phyloP scores from a whole-genome alignment of 345 rosid species.

The Acer campestre region DNA sequence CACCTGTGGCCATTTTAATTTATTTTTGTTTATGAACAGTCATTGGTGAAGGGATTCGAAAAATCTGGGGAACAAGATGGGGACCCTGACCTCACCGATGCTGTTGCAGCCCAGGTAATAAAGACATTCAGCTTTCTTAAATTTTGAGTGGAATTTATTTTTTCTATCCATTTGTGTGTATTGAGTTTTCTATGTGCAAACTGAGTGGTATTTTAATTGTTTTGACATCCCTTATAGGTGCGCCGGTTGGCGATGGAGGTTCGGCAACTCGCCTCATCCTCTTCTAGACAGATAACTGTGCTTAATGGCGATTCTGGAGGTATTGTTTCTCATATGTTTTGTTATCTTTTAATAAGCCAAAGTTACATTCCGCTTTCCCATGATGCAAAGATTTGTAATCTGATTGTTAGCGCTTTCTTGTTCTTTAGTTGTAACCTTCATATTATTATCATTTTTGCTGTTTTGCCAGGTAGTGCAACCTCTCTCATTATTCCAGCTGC shows the following conservation, averaged over 20 bases:
- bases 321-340: slow-evolving; percentile 16
- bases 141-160: background rate
- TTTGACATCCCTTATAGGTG: slow-evolving; percentile 40
- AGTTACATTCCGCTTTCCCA: background rate
- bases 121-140: slow-evolving; percentile 14
- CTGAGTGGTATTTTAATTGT: background rate
- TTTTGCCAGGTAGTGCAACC: slow-evolving; percentile 52
- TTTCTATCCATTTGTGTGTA: background rate
- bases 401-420: background rate
- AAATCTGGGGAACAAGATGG: slow-evolving; percentile 63
- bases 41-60: slow-evolving; percentile 58
- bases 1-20: background rate
- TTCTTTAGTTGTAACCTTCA: slow-evolving; percentile 2
- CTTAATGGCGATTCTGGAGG: slow-evolving; percentile 69
- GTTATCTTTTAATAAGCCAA: background rate
- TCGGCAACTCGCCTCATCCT: slow-evolving; percentile 62
- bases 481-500: slow-evolving; percentile 75
- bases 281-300: slow-evolving; percentile 73
- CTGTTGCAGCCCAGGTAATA: slow-evolving; percentile 67
- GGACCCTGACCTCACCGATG: slow-evolving; percentile 61
- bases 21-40: slow-evolving; percentile 34
- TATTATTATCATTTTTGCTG: background rate
- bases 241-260: slow-evolving; percentile 68
- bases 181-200: background rate
- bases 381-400: background rate